Conservation (phyloP, 75 land plant genomes). For the Sequoia sempervirens region DNA sequence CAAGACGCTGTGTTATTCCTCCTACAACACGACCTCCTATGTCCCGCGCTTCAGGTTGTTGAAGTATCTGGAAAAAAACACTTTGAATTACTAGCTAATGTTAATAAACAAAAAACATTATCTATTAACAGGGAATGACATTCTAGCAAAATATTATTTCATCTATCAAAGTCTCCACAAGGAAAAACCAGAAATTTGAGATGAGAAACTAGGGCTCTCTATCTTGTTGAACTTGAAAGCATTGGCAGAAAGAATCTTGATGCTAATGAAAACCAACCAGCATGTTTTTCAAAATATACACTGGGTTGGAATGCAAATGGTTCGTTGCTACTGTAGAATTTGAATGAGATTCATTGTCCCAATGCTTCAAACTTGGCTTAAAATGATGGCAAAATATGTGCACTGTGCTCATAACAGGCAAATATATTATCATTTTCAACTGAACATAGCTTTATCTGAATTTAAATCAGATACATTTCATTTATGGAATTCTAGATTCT, state of each 20-base stretch:
- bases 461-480: not conserved
- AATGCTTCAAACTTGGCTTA: not conserved
- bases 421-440: not conserved
- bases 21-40: constrained; percentile 76
- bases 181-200: not conserved
- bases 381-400: not conserved
- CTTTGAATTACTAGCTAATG: not conserved
- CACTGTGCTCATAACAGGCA: not conserved
- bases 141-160: not conserved
- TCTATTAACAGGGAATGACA: not conserved
- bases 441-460: not conserved
- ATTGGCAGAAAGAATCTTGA: not conserved
- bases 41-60: constrained; percentile 77
- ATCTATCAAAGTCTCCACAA: not conserved
- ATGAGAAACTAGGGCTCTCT: not conserved
- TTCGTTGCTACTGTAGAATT: not conserved
- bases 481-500: not conserved
- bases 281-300: not conserved
- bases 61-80: constrained; percentile 59
- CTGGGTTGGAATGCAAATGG: not conserved
- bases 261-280: not conserved
- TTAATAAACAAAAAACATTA: not conserved
- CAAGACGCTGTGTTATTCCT: constrained; percentile 84
- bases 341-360: not conserved
- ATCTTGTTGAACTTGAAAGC: not conserved